Percentiles rank a stretch among this genome's conserved stretches.
These are phyloP conservation scores for Aspergillus sp. DNA, from an alignment of 2,329 filamentous ascomycete species.

Conservation along the genomic window DNA sequence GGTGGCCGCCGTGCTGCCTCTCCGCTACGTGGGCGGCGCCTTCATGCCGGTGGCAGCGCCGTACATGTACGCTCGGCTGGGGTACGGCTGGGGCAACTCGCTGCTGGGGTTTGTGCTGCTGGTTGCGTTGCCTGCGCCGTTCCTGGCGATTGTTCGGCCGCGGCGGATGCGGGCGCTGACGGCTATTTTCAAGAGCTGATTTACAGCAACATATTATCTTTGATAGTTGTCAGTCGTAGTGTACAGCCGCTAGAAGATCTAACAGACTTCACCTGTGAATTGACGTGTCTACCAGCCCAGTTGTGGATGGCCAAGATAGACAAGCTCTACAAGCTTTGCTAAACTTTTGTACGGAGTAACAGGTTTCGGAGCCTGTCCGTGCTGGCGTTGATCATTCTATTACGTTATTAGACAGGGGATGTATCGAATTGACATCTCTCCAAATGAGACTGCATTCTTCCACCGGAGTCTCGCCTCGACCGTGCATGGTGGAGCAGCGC, in stretches of 20 bases:
- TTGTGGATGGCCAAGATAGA: neutral
- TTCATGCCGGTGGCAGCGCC: slow-evolving; percentile 5
- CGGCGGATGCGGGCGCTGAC: neutral
- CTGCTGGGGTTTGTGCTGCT: slow-evolving; percentile 3
- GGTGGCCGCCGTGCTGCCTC: slow-evolving; percentile 2
- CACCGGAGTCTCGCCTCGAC: too few species aligned
- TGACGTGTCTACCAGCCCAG: neutral
- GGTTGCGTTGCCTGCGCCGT: neutral
- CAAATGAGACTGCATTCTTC: too few species aligned
- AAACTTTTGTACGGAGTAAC: neutral
- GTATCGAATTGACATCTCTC: too few species aligned
- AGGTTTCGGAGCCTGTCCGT: neutral
- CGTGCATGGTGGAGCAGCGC: neutral
- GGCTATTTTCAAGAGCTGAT: too few species aligned
- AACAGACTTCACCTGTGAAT: neutral
- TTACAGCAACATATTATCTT: neutral
- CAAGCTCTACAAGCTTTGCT: neutral
- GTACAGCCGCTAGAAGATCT: neutral
- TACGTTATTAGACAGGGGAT: neutral
- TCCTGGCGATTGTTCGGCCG: slow-evolving; percentile 5
- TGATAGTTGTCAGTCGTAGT: neutral
- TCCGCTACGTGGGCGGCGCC: slow-evolving; percentile 3
- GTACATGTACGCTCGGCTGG: slow-evolving; percentile 2
- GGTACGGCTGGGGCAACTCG: slow-evolving; percentile 8
- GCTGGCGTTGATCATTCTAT: neutral